Evolutionary conservation across 1,139 yeast species (phyloP).

Genomic region (Zygoascus hellenicus): DNA sequence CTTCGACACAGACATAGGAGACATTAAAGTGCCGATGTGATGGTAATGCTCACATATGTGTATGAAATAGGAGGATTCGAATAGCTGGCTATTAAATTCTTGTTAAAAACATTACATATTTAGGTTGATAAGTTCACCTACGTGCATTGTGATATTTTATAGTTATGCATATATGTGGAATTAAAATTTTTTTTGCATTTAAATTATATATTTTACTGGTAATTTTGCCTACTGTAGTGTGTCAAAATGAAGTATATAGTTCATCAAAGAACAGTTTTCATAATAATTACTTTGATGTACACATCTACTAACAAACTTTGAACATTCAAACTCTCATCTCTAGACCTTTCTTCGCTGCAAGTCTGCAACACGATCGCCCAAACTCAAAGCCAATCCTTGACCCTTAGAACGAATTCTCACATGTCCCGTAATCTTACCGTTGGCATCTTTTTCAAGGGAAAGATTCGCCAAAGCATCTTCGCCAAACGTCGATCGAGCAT

Average conservation of each 20-base stretch:
- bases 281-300: not conserved
- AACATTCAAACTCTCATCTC: not conserved
- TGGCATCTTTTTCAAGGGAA: constrained; percentile 76
- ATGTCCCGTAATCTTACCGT: constrained; percentile 82
- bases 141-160: not conserved
- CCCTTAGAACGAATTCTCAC: constrained; percentile 97
- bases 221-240: not conserved
- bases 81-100: too few relatives aligned
- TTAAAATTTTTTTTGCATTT: not conserved
- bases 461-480: constrained; percentile 96
- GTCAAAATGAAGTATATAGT: too few relatives aligned
- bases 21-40: not conserved
- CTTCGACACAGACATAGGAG: constrained; percentile 2
- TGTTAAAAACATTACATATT: too few relatives aligned
- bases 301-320: not conserved
- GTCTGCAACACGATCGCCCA: constrained; percentile 87
- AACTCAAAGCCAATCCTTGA: constrained; percentile 90
- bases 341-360: constrained; percentile 22
- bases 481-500: constrained; percentile 90
- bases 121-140: too few relatives aligned
- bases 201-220: not conserved
- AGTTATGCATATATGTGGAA: not conserved
- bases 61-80: too few relatives aligned
- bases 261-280: too few relatives aligned
- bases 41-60: not conserved